Percentiles rank a stretch among this genome's conserved stretches.
Evolutionary conservation across 2,329 filamentous ascomycete species (phyloP).

Genomic region (Penicillium janthinellum): DNA sequence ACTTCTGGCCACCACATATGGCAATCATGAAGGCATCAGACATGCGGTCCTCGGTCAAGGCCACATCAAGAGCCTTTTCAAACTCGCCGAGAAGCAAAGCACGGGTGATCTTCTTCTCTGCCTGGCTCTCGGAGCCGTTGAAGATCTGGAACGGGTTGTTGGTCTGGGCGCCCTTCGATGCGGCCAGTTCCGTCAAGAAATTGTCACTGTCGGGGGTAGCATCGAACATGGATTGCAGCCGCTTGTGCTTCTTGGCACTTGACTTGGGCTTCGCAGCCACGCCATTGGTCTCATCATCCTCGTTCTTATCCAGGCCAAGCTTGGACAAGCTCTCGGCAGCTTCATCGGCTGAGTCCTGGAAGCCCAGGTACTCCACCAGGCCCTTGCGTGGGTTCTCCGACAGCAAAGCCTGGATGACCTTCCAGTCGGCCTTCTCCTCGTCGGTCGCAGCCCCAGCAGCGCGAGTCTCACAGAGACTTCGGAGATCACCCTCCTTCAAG

Average conservation of each 20-base stretch:
- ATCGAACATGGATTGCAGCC: conserved; percentile 80
- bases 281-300: conserved; percentile 45
- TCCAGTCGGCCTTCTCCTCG: conserved; percentile 95
- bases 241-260: conserved; percentile 59
- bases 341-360: conserved; percentile 64
- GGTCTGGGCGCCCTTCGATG: conserved; percentile 88
- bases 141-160: conserved; percentile 93
- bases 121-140: conserved; percentile 76
- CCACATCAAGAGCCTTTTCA: conserved; percentile 83
- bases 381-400: conserved; percentile 82
- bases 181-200: conserved; percentile 81
- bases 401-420: conserved; percentile 85
- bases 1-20: conserved; percentile 90
- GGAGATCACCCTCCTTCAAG: conserved; percentile 74
- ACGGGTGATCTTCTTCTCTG: conserved; percentile 84
- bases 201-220: conserved; percentile 71
- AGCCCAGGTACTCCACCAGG: conserved; percentile 88
- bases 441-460: conserved; percentile 75
- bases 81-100: conserved; percentile 90
- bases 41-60: conserved; percentile 82
- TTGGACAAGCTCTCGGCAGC: conserved; percentile 46
- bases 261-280: conserved; percentile 50
- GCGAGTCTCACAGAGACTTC: conserved; percentile 76
- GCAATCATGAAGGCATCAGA: conserved; percentile 98
- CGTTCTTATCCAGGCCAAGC: conserved; percentile 44